phyloP scores from a whole-genome alignment of 768 basidiomycete species.

The Mycena albidolilacea region DNA sequence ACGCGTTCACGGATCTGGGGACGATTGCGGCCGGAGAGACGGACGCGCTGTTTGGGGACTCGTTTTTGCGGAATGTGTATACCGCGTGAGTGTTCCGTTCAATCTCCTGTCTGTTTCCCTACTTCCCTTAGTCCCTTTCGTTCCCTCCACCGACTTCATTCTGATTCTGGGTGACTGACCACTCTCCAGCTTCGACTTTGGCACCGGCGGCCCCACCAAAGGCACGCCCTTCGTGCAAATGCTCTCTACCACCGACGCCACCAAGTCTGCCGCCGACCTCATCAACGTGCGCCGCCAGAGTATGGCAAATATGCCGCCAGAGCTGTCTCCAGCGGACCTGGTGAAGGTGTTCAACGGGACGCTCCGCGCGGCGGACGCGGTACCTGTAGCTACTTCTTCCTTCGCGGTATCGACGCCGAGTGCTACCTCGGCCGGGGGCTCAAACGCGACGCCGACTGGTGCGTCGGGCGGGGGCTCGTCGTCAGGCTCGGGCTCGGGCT shows the following conservation, averaged over 20 bases:
- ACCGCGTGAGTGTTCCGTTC: background rate
- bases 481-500: no score
- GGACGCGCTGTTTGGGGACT: slow-evolving; percentile 22
- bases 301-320: slow-evolving; percentile 12
- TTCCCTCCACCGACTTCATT: no score
- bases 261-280: slow-evolving; percentile 19
- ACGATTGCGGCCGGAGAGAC: background rate
- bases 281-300: background rate
- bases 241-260: slow-evolving; percentile 16
- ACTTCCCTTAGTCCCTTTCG: background rate
- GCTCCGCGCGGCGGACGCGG: background rate
- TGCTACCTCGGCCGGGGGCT: no score
- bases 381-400: background rate
- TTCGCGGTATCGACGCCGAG: no score
- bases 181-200: slow-evolving; percentile 16
- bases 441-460: no score
- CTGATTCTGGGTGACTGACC: no score
- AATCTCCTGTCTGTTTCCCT: background rate
- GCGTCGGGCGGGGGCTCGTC: no score
- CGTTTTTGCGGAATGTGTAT: slow-evolving; percentile 16
- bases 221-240: slow-evolving; percentile 22
- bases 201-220: slow-evolving; percentile 18
- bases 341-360: slow-evolving; percentile 20
- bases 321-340: slow-evolving; percentile 7
- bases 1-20: slow-evolving; percentile 13